These are phyloP conservation scores for Dacryopinax primogenitus DNA, from an alignment of 768 basidiomycete species.

Conservation along the genomic window DNA sequence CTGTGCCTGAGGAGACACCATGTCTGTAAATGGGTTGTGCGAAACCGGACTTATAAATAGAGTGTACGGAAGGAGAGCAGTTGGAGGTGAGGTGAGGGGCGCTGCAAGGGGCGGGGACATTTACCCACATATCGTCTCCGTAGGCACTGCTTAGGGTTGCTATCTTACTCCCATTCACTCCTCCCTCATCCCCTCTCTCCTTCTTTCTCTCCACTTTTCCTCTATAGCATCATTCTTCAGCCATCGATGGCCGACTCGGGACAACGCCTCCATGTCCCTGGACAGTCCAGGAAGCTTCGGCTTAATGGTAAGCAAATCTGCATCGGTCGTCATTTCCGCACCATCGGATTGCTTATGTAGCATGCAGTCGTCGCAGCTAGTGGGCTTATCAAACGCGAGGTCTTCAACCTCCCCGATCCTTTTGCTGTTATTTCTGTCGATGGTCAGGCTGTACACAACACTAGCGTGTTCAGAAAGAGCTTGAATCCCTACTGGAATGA, in stretches of 20 bases:
- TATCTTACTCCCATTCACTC: no score
- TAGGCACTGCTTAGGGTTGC: constrained; percentile 11
- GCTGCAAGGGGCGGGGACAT: background rate
- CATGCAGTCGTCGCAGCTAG: constrained; percentile 59
- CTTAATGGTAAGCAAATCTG: background rate
- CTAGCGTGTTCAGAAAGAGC: constrained; percentile 53
- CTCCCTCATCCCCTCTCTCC: constrained; percentile 1
- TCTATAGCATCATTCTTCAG: background rate
- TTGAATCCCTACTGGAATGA: constrained; percentile 73
- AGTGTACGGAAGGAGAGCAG: background rate
- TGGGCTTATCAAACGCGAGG: constrained; percentile 59
- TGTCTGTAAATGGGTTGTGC: background rate
- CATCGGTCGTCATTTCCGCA: background rate
- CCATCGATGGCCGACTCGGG: background rate
- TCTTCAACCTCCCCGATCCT: constrained; percentile 73
- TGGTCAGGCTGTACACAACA: constrained; percentile 68
- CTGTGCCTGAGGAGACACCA: constrained; percentile 40
- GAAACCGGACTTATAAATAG: no score
- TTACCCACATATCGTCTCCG: constrained; percentile 5
- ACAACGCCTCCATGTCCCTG: constrained; percentile 4
- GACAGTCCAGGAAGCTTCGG: constrained; percentile 1
- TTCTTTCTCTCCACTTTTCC: background rate
- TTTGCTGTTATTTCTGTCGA: constrained; percentile 82
- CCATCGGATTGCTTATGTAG: background rate
- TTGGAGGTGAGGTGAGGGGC: background rate